Base-by-base conservation (phyloP, 768 basidiomycete genomes). In the Auricularia sp. region DNA sequence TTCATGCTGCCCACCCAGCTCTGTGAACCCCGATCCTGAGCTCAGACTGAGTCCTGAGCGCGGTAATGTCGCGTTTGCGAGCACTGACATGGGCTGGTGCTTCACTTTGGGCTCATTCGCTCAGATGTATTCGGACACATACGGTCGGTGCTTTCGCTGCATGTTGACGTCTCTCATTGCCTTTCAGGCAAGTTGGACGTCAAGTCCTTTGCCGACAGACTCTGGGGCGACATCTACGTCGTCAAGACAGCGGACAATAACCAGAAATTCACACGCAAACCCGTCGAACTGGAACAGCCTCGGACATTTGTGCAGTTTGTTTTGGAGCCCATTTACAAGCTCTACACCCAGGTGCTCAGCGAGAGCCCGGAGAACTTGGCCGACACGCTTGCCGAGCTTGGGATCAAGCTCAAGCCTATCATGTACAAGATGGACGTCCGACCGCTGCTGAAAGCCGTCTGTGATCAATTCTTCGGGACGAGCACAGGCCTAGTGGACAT, bases 361-460 rank as follows among this genome's bases (percentile, higher is more conserved):
- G 91, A 96, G 75, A 93, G 98, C 69, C 89, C 91, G 0, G 94
- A 92, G n/a, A 81, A 82, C 36, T 83, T 99, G 42, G 89, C 87
- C 72, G 81, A 80, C 65, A 99, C 96, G 3, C 79, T 99, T 58
- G 78, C 77, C 10, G 79, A 81, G 10, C 81, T 99, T 39, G 85
- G 86, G 2, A 98, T 99, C 71, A 79, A 84, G 47, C 78, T 99
- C 68, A 97, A 95, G 76, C 89, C 94, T 0, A 81, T 93, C 36
- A 89, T 92, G 84, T 99, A 88, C 82, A 98, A 98, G 80, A 98
- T 99, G 93, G 97, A 99, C 72, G 94, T 94, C 4, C 80, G 96
- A 64, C 97, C 97, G 3, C 78, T 99, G 61, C 78, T 99, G 68
- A 97, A 98, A 77, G 92, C 88, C 44, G 88, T 98, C 12, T 77